A percentile compares a stretch with the other conserved stretches of the same genome.
Evolutionary conservation across 1,284 basidiomycete genomes (phyloP).

Genomic region (Sporisorium sorghi): DNA sequence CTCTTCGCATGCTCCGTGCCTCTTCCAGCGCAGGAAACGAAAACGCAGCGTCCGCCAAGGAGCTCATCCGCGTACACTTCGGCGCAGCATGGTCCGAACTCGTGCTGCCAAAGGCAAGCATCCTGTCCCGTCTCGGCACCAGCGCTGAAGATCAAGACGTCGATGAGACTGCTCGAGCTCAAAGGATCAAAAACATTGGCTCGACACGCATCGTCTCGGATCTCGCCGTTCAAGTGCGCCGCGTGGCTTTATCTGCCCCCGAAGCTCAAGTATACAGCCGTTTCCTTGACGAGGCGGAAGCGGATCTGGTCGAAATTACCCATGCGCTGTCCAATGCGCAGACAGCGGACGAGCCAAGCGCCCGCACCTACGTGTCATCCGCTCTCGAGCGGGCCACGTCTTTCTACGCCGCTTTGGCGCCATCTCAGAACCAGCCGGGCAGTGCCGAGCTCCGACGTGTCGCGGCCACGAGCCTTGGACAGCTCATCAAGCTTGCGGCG

Average conservation of each 20-base stretch:
- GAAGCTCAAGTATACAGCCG: constrained; percentile 6
- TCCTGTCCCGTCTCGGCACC: constrained; percentile 65
- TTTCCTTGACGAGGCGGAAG: constrained; percentile 22
- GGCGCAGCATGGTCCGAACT: constrained; percentile 45
- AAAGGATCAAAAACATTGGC: constrained; percentile 72
- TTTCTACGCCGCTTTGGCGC: constrained; percentile 36
- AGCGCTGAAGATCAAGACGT: constrained; percentile 52
- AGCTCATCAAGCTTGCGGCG: constrained; percentile 14
- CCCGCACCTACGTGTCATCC: constrained; percentile 2
- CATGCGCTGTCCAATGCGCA: constrained; percentile 11
- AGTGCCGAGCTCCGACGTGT: constrained; percentile 11
- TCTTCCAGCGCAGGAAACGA: constrained; percentile 4
- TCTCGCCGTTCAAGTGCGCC: constrained; percentile 64
- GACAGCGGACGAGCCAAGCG: not conserved
- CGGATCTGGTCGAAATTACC: constrained; percentile 18
- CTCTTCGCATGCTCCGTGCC: constrained; percentile 32
- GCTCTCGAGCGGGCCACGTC: constrained; percentile 27
- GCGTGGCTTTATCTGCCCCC: constrained; percentile 17
- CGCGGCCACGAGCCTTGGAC: constrained; percentile 20
- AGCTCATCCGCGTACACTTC: constrained; percentile 41
- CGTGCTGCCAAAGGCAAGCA: constrained; percentile 26
- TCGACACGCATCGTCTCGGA: constrained; percentile 73
- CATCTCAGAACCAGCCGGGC: constrained; percentile 16
- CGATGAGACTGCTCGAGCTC: constrained; percentile 35
- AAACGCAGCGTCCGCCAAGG: constrained; percentile 14